These are phyloP conservation scores for Dactylonectria estremocensis DNA, from an alignment of 2,329 filamentous ascomycete genomes.

Conservation along the genomic window DNA sequence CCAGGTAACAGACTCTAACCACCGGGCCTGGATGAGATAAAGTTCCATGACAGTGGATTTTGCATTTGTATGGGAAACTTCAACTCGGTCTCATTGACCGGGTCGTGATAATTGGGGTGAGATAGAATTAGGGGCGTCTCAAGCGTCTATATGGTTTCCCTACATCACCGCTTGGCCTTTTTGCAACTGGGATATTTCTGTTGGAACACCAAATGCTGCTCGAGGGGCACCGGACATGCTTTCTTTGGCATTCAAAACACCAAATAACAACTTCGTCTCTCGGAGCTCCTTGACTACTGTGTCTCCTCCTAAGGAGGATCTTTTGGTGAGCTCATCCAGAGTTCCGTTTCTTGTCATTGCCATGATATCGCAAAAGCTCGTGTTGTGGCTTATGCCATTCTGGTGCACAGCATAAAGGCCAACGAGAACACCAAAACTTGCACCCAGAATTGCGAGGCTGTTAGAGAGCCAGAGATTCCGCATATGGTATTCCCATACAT, in stretches of 20 bases:
- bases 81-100: not conserved
- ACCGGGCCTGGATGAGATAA: too few species aligned
- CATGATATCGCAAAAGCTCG: slow-evolving; percentile 5
- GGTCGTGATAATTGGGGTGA: too few species aligned
- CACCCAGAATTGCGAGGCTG: slow-evolving; percentile 1
- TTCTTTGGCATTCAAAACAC: not conserved
- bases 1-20: too few species aligned
- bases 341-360: slow-evolving; percentile 8
- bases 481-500: slow-evolving; percentile 7
- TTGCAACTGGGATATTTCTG: slow-evolving; percentile 4
- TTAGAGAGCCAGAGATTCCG: slow-evolving; percentile 7
- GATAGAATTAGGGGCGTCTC: too few species aligned
- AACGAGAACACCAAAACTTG: slow-evolving; percentile 7
- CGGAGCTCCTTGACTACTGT: not conserved
- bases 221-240: not conserved
- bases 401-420: slow-evolving; percentile 6
- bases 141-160: too few species aligned
- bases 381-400: slow-evolving; percentile 10
- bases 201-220: slow-evolving; percentile 8
- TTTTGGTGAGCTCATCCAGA: not conserved
- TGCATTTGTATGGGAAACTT: too few species aligned
- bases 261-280: slow-evolving; percentile 8
- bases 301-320: not conserved
- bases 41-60: too few species aligned
- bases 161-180: slow-evolving; percentile 2